Conservation (phyloP, 768 basidiomycete genomes). For the Amanita thiersii region DNA sequence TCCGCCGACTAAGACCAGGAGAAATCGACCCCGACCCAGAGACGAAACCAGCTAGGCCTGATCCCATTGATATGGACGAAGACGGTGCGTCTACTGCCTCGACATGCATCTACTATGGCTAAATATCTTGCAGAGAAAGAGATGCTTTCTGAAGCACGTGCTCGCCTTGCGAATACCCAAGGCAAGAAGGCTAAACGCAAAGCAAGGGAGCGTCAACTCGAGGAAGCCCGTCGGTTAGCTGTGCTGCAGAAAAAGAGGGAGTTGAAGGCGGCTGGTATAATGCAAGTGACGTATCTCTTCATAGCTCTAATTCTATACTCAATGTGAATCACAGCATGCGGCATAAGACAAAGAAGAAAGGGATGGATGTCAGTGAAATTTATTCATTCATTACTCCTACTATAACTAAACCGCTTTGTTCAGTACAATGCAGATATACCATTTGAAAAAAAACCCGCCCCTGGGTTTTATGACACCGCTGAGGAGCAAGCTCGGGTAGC, state of each 20-base stretch:
- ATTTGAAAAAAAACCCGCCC: conserved; percentile 92
- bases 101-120: not conserved
- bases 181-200: conserved; percentile 99
- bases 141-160: conserved; percentile 98
- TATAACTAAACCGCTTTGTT: conserved; percentile 7
- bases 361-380: conserved; percentile 78
- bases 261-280: conserved; percentile 95
- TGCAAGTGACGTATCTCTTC: conserved; percentile 39
- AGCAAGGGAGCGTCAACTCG: conserved; percentile 92
- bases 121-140: conserved; percentile 72
- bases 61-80: conserved; percentile 99
- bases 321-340: conserved; percentile 54
- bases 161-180: conserved; percentile 96
- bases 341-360: conserved; percentile 89
- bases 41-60: conserved; percentile 94
- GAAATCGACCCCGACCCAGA: conserved; percentile 99
- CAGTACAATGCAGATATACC: conserved; percentile 98
- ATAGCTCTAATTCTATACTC: conserved; percentile 5
- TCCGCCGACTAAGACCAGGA: conserved; percentile 82
- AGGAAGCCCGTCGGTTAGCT: conserved; percentile 90
- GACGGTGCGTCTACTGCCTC: conserved; percentile 53
- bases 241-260: conserved; percentile 97
- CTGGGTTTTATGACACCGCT: conserved; percentile 95
- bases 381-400: conserved; percentile 1
- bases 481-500: conserved; percentile 87